Percentiles rank a stretch among this genome's conserved stretches.
Conservation (phyloP, 306 rosid genomes). For the Rubus parviflorus region DNA sequence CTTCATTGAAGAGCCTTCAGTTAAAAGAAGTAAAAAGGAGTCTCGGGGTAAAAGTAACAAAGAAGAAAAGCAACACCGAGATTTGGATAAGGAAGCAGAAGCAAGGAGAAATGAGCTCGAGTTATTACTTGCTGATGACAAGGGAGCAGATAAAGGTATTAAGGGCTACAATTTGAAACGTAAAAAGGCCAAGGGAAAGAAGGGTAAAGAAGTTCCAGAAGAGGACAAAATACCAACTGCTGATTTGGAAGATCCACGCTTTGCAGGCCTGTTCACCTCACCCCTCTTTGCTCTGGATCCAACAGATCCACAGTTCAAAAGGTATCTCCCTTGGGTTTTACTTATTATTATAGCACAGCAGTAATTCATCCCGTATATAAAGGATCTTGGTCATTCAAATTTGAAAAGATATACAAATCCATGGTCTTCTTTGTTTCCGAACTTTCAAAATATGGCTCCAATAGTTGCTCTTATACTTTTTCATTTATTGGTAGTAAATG, state of each 20-base stretch:
- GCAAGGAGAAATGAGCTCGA: constrained; percentile 86
- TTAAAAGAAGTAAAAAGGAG: constrained; percentile 49
- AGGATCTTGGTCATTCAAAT: background rate
- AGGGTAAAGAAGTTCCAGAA: constrained; percentile 56
- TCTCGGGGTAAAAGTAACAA: constrained; percentile 28
- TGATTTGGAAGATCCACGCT: constrained; percentile 75
- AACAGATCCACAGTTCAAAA: constrained; percentile 83
- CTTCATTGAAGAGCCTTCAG: constrained; percentile 68
- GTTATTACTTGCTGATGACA: constrained; percentile 85
- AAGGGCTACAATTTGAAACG: constrained; percentile 77
- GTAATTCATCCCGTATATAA: background rate
- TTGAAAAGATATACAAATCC: background rate
- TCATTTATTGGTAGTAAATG: background rate
- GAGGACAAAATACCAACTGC: constrained; percentile 65
- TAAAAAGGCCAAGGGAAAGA: constrained; percentile 60
- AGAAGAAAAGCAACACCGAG: constrained; percentile 34
- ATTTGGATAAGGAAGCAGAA: constrained; percentile 42
- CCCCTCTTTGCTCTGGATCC: constrained; percentile 76
- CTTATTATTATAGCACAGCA: background rate
- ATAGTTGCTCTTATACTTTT: background rate
- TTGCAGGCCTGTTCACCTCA: constrained; percentile 54
- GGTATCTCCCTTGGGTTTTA: constrained; percentile 43
- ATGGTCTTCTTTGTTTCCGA: background rate
- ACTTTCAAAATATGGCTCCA: background rate
- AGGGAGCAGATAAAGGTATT: constrained; percentile 45